Evolutionary conservation across 208 protist species (phyloP).

Genomic region (Leishmania braziliensis): DNA sequence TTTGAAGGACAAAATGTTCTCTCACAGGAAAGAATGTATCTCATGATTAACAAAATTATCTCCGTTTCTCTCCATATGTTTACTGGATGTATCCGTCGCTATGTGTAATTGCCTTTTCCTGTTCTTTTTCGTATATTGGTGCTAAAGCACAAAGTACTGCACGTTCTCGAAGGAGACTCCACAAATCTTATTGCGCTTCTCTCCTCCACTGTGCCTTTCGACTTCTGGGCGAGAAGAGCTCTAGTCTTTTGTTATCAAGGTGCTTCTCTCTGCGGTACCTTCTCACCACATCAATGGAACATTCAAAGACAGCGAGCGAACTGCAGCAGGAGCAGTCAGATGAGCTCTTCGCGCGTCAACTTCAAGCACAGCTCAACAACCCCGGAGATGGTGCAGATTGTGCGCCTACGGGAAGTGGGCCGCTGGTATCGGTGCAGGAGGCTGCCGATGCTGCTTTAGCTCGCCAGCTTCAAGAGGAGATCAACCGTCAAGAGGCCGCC

Average conservation of each 20-base stretch:
- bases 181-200: neutral
- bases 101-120: neutral
- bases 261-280: neutral
- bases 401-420: neutral
- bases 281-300: slow-evolving; percentile 23
- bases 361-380: slow-evolving; percentile 65
- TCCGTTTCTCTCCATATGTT: neutral
- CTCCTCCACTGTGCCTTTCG: neutral
- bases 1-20: neutral
- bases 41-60: neutral
- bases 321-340: slow-evolving; percentile 62
- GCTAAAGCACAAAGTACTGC: neutral
- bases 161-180: neutral
- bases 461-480: slow-evolving; percentile 38
- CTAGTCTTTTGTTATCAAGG: neutral
- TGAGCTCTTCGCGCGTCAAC: slow-evolving; percentile 52
- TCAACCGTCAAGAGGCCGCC: slow-evolving; percentile 28
- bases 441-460: slow-evolving; percentile 35
- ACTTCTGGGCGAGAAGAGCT: neutral
- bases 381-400: neutral
- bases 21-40: neutral
- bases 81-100: neutral
- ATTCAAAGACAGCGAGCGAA: slow-evolving; percentile 53
- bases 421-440: slow-evolving; percentile 10
- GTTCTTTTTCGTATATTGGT: too few species aligned